Evolutionary conservation across 495 filamentous ascomycete species (phyloP), one percentile per base, ranked within the genome.

Genomic region (Neurospora sp.): DNA sequence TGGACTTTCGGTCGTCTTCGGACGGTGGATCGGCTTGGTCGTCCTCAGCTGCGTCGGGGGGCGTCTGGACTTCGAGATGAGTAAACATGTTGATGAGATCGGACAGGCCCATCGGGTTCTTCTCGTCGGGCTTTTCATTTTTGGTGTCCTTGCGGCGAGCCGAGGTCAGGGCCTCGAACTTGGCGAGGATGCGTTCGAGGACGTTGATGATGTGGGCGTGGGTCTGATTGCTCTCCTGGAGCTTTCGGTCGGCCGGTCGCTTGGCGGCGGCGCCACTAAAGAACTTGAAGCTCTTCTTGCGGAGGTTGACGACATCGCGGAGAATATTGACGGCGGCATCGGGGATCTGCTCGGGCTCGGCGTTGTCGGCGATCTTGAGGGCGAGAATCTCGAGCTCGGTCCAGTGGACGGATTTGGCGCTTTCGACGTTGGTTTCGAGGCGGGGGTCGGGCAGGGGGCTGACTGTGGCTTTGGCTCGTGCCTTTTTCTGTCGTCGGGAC

Each of bases 21-120:
- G 70, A 69, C 37, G 75, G 73, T 8, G n/a, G 41, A 5, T 74
- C 73, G 3, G 39, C 46, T 42, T 69, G 54, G 10, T 72, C 70
- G 4, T 76, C 74, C 4, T 14, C 70, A 3, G 70, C 48, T 37
- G 27, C 54, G 54, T 71, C 72, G 12, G 44, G 20, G 4, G 59
- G 39, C 11, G 70, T 54, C 31, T 81, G 72, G 35, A 78, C 72
- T n/a, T 77, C 73, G 11, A 81, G 75, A 41, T 75, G 46, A 35
- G 75, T 74, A 42, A 79, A 80, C 72, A 80, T 72, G 73, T 81
- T 81, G 48, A 69, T 77, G 39, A 81, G 70, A 37, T 81, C 76
- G 9, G 70, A 48, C 18, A 75, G 72, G 27, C 54, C 54, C 54
- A 66, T 66, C 1, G 54, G 54, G 31, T 35, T 66, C 31, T 66